Evolutionary conservation across 2,329 filamentous ascomycete species (phyloP), one percentile per base, ranked within the genome.

Genomic region (Colletotrichum endophyticum): DNA sequence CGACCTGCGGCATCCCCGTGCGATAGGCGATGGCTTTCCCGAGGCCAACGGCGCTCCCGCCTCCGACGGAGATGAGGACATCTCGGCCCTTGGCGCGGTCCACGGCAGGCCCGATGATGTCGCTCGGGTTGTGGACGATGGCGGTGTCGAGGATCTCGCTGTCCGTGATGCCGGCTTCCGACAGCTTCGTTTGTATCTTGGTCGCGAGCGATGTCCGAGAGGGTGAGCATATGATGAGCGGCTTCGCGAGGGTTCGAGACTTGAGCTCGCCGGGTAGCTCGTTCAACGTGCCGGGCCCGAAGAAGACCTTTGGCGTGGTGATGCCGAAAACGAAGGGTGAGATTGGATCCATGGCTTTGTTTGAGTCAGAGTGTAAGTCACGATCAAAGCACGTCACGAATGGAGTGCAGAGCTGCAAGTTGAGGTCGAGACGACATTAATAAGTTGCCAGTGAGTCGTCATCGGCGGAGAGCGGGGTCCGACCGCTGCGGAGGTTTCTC

Each of bases 1-100:
- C 91, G 59, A 92, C 88, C 79, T 92, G 90, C 25, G 89, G 89
- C 39, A 92, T 84, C 0, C 86, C 86, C 39, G 89, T 91, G 57
- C 88, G 86, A 64, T 89, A 83, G 63, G 87, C 87, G 69, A 92
- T 87, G 1, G 89, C 88, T 78, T 91, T 90, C 4, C 90, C 90
- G 27, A 94, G 83, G 3, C 91, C 91, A 69, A 92, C 91, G 4
- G 91, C 92, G 70, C 90, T 92, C 32, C 91, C 91, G 67, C 92
- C 91, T 7, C 92, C 92, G 76, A 94, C 90, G 56, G 90, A 92
- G 61, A 93, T 85, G 53, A 93, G 86, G 32, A 88, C 88, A 81
- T 94, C 92, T 22, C 89, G 88, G 6, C 83, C 84, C 8, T 80
- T 70, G 8, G 84, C 80, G 19, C 80, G 79, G 7, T 79, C 70